These are phyloP conservation scores for Calamus simplicifolius DNA, from an alignment of 176 grass and related monocot genomes.

Conservation along the genomic window DNA sequence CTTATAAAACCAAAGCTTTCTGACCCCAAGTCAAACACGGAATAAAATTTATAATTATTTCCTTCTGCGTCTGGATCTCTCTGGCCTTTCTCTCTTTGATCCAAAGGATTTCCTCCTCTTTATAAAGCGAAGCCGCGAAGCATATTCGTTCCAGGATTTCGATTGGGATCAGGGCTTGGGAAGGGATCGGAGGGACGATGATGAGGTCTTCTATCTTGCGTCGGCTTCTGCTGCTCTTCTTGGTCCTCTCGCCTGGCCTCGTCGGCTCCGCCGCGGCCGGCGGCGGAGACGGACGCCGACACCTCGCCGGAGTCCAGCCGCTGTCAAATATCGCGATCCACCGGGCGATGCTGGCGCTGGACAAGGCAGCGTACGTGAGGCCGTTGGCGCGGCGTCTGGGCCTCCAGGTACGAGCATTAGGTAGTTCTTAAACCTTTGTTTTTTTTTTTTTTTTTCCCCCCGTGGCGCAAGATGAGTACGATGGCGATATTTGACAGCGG, in stretches of 20 bases:
- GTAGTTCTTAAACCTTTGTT: not conserved
- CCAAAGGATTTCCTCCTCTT: too few relatives aligned
- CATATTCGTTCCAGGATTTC: too few relatives aligned
- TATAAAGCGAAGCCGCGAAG: too few relatives aligned
- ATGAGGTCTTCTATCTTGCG: too few relatives aligned
- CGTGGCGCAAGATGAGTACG: not conserved
- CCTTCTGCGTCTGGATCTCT: too few relatives aligned
- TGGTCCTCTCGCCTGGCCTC: not conserved
- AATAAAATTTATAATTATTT: too few relatives aligned
- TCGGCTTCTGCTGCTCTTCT: not conserved
- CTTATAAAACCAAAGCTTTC: too few relatives aligned
- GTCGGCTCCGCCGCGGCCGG: not conserved
- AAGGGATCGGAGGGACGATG: too few relatives aligned
- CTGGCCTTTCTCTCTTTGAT: too few relatives aligned
- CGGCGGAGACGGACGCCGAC: not conserved
- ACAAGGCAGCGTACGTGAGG: conserved; percentile 34
- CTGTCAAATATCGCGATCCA: conserved; percentile 71
- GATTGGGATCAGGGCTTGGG: too few relatives aligned
- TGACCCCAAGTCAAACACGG: too few relatives aligned
- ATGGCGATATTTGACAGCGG: conserved; percentile 59
- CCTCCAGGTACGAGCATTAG: conserved; percentile 25
- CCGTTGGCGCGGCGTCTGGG: conserved; percentile 51
- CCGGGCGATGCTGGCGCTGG: conserved; percentile 29
- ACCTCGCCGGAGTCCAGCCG: conserved; percentile 40
- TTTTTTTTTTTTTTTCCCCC: not conserved